phyloP scores from a whole-genome alignment of 345 rosid genomes.

The Luvunga scandens region DNA sequence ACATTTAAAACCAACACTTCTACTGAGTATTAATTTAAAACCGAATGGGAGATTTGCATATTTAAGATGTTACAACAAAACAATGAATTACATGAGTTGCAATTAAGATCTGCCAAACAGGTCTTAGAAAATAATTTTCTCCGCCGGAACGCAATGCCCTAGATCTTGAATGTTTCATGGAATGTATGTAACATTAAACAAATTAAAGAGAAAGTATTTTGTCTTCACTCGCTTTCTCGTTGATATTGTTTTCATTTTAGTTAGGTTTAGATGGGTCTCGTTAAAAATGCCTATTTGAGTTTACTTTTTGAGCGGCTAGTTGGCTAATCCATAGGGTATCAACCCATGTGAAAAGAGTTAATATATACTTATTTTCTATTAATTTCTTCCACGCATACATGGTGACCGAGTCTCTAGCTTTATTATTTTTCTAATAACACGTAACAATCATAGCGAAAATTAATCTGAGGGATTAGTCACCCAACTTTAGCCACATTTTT shows the following conservation, averaged over 20 bases:
- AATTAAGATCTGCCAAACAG: not conserved
- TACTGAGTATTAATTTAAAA: too few relatives aligned
- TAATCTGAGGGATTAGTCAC: not conserved
- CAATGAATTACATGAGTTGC: not conserved
- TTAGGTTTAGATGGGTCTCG: conserved; percentile 6
- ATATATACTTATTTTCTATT: not conserved
- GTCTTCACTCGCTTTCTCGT: conserved; percentile 16
- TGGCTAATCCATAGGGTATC: conserved; percentile 22
- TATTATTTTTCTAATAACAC: not conserved
- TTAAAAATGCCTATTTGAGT: not conserved
- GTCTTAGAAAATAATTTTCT: not conserved
- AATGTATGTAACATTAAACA: conserved; percentile 18
- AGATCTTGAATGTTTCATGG: conserved; percentile 4
- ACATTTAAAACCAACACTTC: too few relatives aligned
- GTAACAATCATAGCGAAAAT: not conserved
- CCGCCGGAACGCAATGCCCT: not conserved
- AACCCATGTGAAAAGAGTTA: conserved; percentile 28
- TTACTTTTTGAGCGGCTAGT: not conserved
- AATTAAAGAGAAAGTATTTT: not conserved
- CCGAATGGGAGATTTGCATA: not conserved
- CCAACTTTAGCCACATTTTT: not conserved
- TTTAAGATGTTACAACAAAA: not conserved
- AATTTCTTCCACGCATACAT: not conserved
- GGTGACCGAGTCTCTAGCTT: not conserved
- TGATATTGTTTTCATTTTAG: not conserved